Conservation (phyloP, 1,284 basidiomycete species). For the Cutaneotrichosporon cutaneum region DNA sequence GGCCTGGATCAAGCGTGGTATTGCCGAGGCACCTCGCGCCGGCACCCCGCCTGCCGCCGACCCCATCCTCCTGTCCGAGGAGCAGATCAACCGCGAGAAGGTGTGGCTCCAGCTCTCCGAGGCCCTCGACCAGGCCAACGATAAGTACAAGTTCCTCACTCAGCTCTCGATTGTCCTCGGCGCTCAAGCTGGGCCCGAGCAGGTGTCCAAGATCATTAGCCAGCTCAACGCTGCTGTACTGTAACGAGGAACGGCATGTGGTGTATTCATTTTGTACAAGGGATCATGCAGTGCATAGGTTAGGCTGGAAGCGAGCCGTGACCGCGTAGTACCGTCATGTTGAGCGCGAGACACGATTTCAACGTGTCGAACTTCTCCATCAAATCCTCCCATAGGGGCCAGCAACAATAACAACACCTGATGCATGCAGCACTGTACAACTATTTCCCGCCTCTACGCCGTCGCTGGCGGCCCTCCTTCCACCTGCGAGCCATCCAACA, state of each 20-base stretch:
- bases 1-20: slow-evolving; percentile 10
- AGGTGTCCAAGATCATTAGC: slow-evolving; percentile 6
- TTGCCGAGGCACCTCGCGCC: background rate
- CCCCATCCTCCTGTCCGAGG: slow-evolving; percentile 17
- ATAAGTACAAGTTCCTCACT: slow-evolving; percentile 17
- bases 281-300: slow-evolving; percentile 1
- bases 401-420: too few relatives aligned
- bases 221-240: slow-evolving; percentile 1
- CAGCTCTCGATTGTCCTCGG: slow-evolving; percentile 23
- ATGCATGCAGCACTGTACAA: background rate
- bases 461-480: background rate
- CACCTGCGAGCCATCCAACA: slow-evolving; percentile 3
- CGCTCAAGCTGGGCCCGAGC: slow-evolving; percentile 18
- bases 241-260: background rate
- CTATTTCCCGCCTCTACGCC: background rate
- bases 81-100: slow-evolving; percentile 18
- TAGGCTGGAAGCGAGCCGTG: too few relatives aligned
- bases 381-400: too few relatives aligned
- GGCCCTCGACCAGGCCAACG: slow-evolving; percentile 18
- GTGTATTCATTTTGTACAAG: slow-evolving; percentile 2
- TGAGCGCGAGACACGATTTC: background rate
- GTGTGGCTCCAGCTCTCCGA: slow-evolving; percentile 22
- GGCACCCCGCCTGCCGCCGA: slow-evolving; percentile 5
- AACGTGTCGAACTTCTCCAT: too few relatives aligned
- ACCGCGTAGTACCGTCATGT: too few relatives aligned